Evolutionary conservation across 2,329 filamentous ascomycete genomes (phyloP).

Genomic region (Catunica adiposa): DNA sequence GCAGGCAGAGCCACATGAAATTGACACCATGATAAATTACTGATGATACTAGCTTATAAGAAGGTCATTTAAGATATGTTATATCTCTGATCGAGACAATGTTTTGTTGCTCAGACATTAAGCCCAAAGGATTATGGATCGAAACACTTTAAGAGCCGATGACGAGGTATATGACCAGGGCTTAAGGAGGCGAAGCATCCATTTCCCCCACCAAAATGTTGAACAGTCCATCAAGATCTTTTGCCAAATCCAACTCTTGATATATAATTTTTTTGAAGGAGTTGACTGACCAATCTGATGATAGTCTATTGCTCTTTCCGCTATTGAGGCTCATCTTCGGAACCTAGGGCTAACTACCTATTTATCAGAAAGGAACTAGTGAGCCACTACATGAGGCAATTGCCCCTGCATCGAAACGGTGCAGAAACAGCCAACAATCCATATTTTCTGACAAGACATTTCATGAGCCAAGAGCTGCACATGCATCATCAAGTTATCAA

Average conservation of each 20-base stretch:
- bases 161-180: not conserved
- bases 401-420: not conserved
- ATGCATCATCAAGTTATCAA: too few species aligned
- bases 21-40: too few species aligned
- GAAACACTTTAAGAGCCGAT: not conserved
- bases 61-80: not conserved
- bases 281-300: not conserved
- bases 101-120: not conserved
- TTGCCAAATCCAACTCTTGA: not conserved
- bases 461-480: too few species aligned
- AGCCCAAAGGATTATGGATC: not conserved
- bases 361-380: not conserved
- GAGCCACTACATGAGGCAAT: not conserved
- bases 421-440: too few species aligned
- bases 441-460: too few species aligned
- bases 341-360: not conserved
- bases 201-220: not conserved
- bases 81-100: too few species aligned
- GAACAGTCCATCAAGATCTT: not conserved
- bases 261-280: not conserved
- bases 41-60: too few species aligned
- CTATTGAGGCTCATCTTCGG: too few species aligned
- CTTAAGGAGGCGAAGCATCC: not conserved
- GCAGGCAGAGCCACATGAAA: not conserved
- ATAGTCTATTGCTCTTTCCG: not conserved